Conservation (phyloP, 176 grass and related monocot genomes). For the maize (Zea mays) region DNA sequence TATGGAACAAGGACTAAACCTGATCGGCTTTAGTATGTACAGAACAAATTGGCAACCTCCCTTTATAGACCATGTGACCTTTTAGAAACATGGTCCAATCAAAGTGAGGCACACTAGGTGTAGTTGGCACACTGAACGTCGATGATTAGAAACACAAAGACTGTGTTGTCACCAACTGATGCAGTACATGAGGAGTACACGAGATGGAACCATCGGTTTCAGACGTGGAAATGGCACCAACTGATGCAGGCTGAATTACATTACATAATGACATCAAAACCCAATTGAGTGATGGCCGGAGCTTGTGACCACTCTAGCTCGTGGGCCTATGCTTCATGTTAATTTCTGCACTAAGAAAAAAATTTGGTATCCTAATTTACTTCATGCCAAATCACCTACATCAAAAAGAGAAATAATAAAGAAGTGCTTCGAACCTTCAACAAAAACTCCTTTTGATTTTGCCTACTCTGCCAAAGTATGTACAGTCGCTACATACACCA, state of each 20-base stretch:
- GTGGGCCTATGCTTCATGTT: neutral
- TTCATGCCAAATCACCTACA: neutral
- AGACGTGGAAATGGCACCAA: conserved; percentile 36
- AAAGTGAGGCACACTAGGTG: neutral
- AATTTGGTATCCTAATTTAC: neutral
- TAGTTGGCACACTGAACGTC: conserved; percentile 13
- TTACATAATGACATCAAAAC: neutral
- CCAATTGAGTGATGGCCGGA: neutral
- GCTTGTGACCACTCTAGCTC: neutral
- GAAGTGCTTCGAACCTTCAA: neutral
- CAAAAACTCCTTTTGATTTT: conserved; percentile 19
- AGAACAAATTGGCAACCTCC: neutral
- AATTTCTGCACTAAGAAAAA: conserved; percentile 13
- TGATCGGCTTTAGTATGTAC: too few species aligned
- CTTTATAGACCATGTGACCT: neutral
- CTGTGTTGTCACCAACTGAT: neutral
- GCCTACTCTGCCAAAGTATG: conserved; percentile 15
- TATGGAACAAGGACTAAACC: too few species aligned
- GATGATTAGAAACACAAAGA: conserved; percentile 10
- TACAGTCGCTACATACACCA: conserved; percentile 29
- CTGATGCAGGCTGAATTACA: conserved; percentile 14
- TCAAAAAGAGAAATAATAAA: neutral
- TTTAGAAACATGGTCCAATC: neutral
- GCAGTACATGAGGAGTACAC: neutral
- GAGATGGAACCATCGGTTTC: conserved; percentile 3